Conservation (phyloP, 495 filamentous ascomycete genomes). For the Hamigera avellanea region DNA sequence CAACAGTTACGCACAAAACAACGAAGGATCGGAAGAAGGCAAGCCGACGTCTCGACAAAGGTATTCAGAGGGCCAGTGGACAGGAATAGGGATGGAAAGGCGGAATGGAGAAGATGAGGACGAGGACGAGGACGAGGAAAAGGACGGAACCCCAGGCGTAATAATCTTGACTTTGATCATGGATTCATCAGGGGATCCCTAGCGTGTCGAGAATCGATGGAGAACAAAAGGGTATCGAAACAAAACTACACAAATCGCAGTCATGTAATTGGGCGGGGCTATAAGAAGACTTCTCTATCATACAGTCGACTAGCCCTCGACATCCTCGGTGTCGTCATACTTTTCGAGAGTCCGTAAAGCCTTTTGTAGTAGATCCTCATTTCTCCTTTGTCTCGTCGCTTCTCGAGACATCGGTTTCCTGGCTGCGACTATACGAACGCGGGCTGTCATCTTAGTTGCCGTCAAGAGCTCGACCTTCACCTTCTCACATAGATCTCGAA, state of each 20-base stretch:
- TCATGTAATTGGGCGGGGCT: too few species aligned
- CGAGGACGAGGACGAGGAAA: too few species aligned
- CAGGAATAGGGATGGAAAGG: slow-evolving; percentile 95
- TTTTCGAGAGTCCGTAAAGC: neutral
- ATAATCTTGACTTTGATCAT: too few species aligned
- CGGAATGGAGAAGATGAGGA: slow-evolving; percentile 84
- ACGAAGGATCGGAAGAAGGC: slow-evolving; percentile 35
- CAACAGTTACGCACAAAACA: slow-evolving; percentile 20
- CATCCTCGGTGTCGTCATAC: too few species aligned
- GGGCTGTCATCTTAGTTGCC: slow-evolving; percentile 28
- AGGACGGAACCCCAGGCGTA: too few species aligned
- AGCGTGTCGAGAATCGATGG: too few species aligned
- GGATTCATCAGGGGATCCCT: too few species aligned
- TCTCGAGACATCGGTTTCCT: slow-evolving; percentile 37
- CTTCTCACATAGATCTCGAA: slow-evolving; percentile 42
- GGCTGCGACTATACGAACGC: slow-evolving; percentile 42
- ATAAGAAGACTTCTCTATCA: too few species aligned
- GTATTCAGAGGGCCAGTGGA: slow-evolving; percentile 66
- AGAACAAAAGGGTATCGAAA: too few species aligned
- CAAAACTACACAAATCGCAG: too few species aligned
- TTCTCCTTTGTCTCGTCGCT: slow-evolving; percentile 9
- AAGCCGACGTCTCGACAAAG: slow-evolving; percentile 85
- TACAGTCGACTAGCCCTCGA: too few species aligned
- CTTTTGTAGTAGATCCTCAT: slow-evolving; percentile 3
- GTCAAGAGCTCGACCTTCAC: slow-evolving; percentile 40